Base-by-base conservation (phyloP, 495 filamentous ascomycete species). In the Ascodesmis nigricans region DNA sequence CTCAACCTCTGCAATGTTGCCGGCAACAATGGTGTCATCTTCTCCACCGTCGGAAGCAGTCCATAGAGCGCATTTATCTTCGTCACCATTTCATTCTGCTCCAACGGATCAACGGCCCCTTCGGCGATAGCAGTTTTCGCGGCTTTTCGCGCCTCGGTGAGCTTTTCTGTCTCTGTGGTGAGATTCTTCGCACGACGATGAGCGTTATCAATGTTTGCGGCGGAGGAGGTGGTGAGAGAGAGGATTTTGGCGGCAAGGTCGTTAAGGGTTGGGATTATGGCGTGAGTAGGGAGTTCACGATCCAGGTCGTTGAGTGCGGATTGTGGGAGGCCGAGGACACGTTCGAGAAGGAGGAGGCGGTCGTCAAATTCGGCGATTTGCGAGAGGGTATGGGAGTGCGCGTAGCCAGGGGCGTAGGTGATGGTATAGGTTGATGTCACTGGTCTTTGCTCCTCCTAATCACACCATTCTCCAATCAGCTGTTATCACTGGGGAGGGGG, bases 41-140 rank as follows among this genome's bases (percentile, higher is more conserved):
- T 77, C 55, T 93, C 80, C 41, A 99, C 90, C 7, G 79, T 84
- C 4, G 79, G 71, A 3, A 99, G 64, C 10, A 78, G 78, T 1
- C 74, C 73, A 53, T 92, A 95, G 2, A 99, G 66, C 2, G 83
- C 82, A 45, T 91, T 84, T 51, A 95, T 75, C 53, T 91, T 91
- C 25, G 79, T 65, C 18, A 30, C n/a, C 9, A 23, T 37, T 21
- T 37, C 35, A 11, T 66, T 64, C 43, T 78, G 69, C 46, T 90
- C 79, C 32, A 38, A 29, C 6, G 34, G 35, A 19, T 64, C 64
- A 21, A 59, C 57, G 1, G 16, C 13, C 23, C 41, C 37, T 19
- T 50, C 52, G 0, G 42, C 46, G 8, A 20, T 35, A 1, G 47
- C 35, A 6, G 38, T 25, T 19, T 74, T 79, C n/a, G 75, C 74